Base-by-base conservation (phyloP, 2,329 filamentous ascomycete genomes). In the Monilinia fructigena region DNA sequence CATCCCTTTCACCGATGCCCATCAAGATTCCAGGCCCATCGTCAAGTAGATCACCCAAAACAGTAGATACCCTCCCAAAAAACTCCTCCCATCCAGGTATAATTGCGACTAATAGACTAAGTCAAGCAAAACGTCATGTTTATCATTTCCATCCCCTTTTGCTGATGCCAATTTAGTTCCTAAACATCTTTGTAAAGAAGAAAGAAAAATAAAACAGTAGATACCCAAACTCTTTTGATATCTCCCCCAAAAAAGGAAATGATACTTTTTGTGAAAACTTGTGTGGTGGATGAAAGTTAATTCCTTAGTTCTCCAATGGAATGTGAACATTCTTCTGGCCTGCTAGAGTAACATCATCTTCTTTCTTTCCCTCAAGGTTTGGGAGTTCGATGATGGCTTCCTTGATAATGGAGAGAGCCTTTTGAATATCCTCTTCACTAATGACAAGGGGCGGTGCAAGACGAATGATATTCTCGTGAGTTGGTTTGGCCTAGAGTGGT, bases 361-460 rank as follows among this genome's bases (percentile, higher is more conserved):
- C 82, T 66, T 79, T 79, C 73, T 83, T 75, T 1, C 84, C 86
- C 77, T 87, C 85, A 68, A 88, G 79, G 8, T 75, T 87, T 2
- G 93, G 93, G 63, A 99, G 83, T 79, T 97, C 93, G 72, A 84
- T 82, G 74, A 97, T 83, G 18, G 94, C 89, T 76, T 93, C 88
- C 69, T 87, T 84, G 76, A 99, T 96, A 75, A 95, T 94, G 63
- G 78, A 78, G 65, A 98, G 78, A 1, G 94, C 90, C 75, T 87
- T 85, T 72, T 87, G 84, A 71, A 99, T 89, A 80, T 99, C 87
- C 68, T 89, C 85, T 75, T 98, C 93, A 35, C 89, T 93, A 75
- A 99, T 98, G 71, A 99, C 93, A 65, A 99, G 83, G 26, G 95
- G 95, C 56, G 95, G 95, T n/a, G 95, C 95, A 69, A 99, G 89